Conservation (phyloP, 2,329 filamentous ascomycete species). For the Chaetomiaceae sp. region DNA sequence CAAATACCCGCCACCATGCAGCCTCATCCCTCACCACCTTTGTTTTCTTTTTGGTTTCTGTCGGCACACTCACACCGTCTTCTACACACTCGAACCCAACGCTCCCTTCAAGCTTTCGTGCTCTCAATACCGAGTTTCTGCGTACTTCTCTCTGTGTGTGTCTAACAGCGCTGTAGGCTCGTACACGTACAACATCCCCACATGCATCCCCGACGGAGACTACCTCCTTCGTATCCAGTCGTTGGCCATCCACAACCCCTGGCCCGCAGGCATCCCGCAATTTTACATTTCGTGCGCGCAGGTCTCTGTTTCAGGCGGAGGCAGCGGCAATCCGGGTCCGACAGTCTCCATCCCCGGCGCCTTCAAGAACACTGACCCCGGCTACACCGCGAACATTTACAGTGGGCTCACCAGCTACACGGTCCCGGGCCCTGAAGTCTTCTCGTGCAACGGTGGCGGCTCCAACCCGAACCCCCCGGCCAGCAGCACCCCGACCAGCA, state of each 20-base stretch:
- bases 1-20: background rate
- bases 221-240: conserved; percentile 56
- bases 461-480: conserved; percentile 1
- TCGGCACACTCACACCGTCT: too few species aligned
- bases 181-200: conserved; percentile 41
- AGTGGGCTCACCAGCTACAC: conserved; percentile 23
- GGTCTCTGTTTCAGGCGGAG: conserved; percentile 38
- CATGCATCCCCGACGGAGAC: conserved; percentile 48
- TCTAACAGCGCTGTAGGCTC: conserved; percentile 4
- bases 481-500: background rate
- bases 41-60: too few species aligned
- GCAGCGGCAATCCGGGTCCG: conserved; percentile 26
- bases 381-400: conserved; percentile 39
- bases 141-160: too few species aligned
- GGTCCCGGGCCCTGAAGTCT: conserved; percentile 23
- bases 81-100: too few species aligned
- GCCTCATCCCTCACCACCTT: too few species aligned
- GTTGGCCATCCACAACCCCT: conserved; percentile 52
- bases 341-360: conserved; percentile 38
- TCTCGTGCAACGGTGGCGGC: conserved; percentile 15
- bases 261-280: conserved; percentile 26
- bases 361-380: conserved; percentile 38
- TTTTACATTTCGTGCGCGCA: conserved; percentile 30
- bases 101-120: too few species aligned
- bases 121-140: too few species aligned